Base-by-base conservation (phyloP, 176 grass and related monocot genomes). In the Dendrocalamus sinicus region DNA sequence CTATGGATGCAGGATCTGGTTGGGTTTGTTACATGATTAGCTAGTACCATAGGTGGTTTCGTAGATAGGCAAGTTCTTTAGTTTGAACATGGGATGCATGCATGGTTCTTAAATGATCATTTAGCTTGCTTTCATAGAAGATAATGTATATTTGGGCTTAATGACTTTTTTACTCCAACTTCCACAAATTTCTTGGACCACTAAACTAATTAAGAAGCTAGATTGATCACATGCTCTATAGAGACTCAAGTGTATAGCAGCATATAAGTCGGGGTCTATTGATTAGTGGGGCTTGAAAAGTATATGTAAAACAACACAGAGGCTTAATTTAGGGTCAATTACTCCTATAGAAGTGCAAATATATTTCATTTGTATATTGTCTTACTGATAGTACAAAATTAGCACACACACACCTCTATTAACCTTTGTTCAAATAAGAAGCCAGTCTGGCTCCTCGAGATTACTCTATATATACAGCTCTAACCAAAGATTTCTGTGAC, bases 41-140 rank as follows among this genome's bases (percentile, higher is more conserved):
- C 37, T 39, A 39, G 12, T 22, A 14, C 43, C 45, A 47, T 39
- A 57, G 32, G 51, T 28, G 4, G 2, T 39, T 76, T 37, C 13
- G 28, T 65, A 46, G 22, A 86, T 65, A 52, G 30, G 3, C 1
- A 2, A 20, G 3, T 44, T 20, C 22, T 86, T 80, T 80, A 61
- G 59, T 61, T 61, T 24, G 57, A 80, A 73, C 22, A 35, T 15
- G 43, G 4, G 10, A n/a, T 16, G 4, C 7, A n/a, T 16, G 4
- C 7, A n/a, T n/a, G 1, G 19, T 43, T 73, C 30, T 87, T 73
- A 55, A 81, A 74, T 87, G 69, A 66, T 22, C 69, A 44, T 74
- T 57, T n/a, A 12, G 46, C 35, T 73, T 55, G n/a, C 85, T 81
- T 86, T 80, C 52, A 6, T 16, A 67, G 46, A 74, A 8, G 77